A percentile compares a stretch with the other conserved stretches of the same genome.
These are phyloP conservation scores for Gnetum montanum DNA, from an alignment of 75 land plant species.

Conservation along the genomic window DNA sequence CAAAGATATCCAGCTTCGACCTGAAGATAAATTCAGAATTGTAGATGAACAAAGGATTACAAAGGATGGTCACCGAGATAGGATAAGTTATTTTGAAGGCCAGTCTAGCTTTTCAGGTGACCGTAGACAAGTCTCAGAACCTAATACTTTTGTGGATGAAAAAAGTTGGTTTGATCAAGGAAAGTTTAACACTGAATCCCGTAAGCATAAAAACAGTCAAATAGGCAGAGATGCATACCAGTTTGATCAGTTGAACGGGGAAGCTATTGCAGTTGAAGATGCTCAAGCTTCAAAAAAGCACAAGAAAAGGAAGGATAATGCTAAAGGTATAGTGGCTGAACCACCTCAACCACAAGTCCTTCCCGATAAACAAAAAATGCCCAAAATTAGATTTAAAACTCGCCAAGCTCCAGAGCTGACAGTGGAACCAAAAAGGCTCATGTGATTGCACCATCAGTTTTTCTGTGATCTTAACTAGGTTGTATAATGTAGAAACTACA, in stretches of 20 bases:
- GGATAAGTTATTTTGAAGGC: neutral
- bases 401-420: no score
- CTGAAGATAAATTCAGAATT: conserved; percentile 1
- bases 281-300: neutral
- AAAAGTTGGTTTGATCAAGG: conserved; percentile 3
- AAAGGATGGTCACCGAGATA: neutral
- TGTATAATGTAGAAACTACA: no score
- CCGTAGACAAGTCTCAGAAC: neutral
- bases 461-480: no score
- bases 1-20: neutral
- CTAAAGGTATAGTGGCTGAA: neutral
- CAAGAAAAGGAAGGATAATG: conserved; percentile 2
- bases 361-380: no score
- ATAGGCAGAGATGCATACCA: neutral
- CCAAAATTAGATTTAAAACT: no score
- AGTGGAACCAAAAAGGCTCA: no score
- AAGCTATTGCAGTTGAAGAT: conserved; percentile 1
- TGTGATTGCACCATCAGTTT: no score
- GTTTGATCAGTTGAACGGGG: neutral
- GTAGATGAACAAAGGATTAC: neutral
- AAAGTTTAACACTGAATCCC: neutral
- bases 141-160: neutral
- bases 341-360: no score
- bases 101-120: conserved; percentile 3
- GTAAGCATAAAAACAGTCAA: neutral